Percentiles rank a stretch among this genome's conserved stretches.
These are phyloP conservation scores for Yarrowia keelungensis DNA, from an alignment of 805 yeast genomes.

Conservation along the genomic window DNA sequence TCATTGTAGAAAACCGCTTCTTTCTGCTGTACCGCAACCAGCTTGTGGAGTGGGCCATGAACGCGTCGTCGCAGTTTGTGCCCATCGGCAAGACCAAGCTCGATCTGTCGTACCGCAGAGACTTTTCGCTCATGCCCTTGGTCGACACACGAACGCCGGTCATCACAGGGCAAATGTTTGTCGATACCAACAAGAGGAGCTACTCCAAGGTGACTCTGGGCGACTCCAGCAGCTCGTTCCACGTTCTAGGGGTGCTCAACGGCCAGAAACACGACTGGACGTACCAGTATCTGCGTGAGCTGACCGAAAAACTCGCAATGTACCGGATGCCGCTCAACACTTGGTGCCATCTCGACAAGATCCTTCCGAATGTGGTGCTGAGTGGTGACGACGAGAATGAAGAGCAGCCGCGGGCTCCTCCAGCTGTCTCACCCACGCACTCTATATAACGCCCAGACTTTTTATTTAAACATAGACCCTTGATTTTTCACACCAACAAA, in stretches of 20 bases:
- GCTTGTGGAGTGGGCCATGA: conserved; percentile 32
- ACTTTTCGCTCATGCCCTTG: conserved; percentile 18
- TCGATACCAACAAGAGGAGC: conserved; percentile 18
- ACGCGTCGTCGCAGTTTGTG: conserved; percentile 7
- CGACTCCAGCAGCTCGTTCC: conserved; percentile 19
- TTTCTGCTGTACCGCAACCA: conserved; percentile 32
- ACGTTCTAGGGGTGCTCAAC: conserved; percentile 17
- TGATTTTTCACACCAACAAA: conserved; percentile 11
- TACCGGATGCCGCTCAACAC: conserved; percentile 25
- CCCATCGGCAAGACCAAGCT: conserved; percentile 17
- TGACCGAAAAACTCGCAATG: conserved; percentile 26
- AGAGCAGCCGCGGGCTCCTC: not conserved
- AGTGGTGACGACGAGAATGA: conserved; percentile 10
- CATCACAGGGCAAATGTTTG: conserved; percentile 27
- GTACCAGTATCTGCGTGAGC: conserved; percentile 20
- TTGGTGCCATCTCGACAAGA: conserved; percentile 27
- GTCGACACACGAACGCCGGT: conserved; percentile 9
- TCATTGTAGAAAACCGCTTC: conserved; percentile 21
- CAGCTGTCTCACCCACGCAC: conserved; percentile 24
- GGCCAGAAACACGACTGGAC: conserved; percentile 28
- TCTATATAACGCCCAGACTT: not conserved
- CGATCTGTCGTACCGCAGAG: conserved; percentile 22
- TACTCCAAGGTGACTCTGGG: conserved; percentile 31
- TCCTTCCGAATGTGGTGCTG: conserved; percentile 16
- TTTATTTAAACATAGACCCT: conserved; percentile 28